Percentiles rank a stretch among this genome's conserved stretches.
Evolutionary conservation across 176 grass and related monocot genomes (phyloP).

Genomic region (Miscanthus lutarioriparius): DNA sequence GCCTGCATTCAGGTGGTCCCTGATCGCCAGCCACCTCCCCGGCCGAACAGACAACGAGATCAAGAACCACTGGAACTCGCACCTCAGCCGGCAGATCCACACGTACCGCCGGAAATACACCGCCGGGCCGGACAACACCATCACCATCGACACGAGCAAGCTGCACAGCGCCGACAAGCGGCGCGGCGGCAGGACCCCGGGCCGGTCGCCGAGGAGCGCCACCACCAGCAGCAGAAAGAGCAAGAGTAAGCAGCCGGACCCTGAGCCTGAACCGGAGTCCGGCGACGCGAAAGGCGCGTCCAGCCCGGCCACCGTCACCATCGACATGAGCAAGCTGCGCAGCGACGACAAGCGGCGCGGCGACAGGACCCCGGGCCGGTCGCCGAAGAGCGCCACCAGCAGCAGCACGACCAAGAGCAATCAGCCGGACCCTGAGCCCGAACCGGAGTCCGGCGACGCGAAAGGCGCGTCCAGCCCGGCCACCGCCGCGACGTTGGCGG

Average conservation of each 20-base stretch:
- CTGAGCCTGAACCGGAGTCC: not conserved
- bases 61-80: conserved; percentile 99
- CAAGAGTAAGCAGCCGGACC: not conserved
- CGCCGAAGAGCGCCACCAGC: no score
- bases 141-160: conserved; percentile 40
- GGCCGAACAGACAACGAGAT: conserved; percentile 94
- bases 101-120: conserved; percentile 43
- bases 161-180: conserved; percentile 30
- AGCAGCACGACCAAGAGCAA: not conserved
- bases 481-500: not conserved
- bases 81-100: conserved; percentile 72
- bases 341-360: conserved; percentile 38
- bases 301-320: conserved; percentile 17
- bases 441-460: not conserved
- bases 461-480: not conserved
- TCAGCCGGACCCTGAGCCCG: not conserved
- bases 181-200: conserved; percentile 34
- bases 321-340: conserved; percentile 37
- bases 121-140: conserved; percentile 17
- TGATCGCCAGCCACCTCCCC: conserved; percentile 67
- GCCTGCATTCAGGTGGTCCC: conserved; percentile 56
- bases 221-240: not conserved
- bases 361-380: not conserved
- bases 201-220: conserved; percentile 41
- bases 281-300: not conserved